phyloP scores from a whole-genome alignment of 768 basidiomycete species.

The Leucosporidium yakuticum region DNA sequence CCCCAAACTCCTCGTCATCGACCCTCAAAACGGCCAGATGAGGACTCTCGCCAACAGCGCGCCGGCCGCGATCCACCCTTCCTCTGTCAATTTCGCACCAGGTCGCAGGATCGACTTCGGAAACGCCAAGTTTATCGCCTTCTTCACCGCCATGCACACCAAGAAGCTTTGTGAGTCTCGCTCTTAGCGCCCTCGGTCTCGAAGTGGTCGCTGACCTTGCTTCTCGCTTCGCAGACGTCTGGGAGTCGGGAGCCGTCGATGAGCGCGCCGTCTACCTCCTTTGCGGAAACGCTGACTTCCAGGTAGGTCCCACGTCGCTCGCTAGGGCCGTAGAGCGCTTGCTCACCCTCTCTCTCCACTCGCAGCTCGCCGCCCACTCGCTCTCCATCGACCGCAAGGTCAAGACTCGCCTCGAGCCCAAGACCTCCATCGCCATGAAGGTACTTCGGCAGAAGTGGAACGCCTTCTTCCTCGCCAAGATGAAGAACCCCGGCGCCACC shows the following conservation, averaged over 20 bases:
- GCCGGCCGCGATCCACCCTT: conserved; percentile 72
- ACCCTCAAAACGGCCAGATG: conserved; percentile 57
- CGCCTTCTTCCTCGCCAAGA: conserved; percentile 28
- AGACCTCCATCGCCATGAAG: conserved; percentile 72
- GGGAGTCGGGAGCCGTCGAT: conserved; percentile 87
- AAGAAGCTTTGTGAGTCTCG: conserved; percentile 70
- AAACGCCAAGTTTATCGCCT: conserved; percentile 52
- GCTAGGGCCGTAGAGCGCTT: too few species aligned
- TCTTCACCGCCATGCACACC: conserved; percentile 62
- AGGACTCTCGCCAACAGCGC: conserved; percentile 78
- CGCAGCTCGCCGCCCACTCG: conserved; percentile 64
- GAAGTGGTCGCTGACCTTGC: not conserved
- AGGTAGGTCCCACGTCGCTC: conserved; percentile 39
- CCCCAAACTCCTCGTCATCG: conserved; percentile 78
- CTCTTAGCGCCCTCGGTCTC: not conserved
- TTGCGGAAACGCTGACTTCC: conserved; percentile 86
- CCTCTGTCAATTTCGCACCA: conserved; percentile 77
- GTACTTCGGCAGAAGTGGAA: conserved; percentile 53
- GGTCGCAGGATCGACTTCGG: conserved; percentile 60
- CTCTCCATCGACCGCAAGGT: conserved; percentile 78
- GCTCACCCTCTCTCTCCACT: not conserved
- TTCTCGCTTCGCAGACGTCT: conserved; percentile 44
- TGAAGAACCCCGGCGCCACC: conserved; percentile 29
- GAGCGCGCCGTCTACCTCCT: conserved; percentile 72
- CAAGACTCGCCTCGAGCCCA: conserved; percentile 62